These are phyloP conservation scores for Saccharomyces hybrid DNA, from an alignment of 1,139 yeast species.

Conservation along the genomic window DNA sequence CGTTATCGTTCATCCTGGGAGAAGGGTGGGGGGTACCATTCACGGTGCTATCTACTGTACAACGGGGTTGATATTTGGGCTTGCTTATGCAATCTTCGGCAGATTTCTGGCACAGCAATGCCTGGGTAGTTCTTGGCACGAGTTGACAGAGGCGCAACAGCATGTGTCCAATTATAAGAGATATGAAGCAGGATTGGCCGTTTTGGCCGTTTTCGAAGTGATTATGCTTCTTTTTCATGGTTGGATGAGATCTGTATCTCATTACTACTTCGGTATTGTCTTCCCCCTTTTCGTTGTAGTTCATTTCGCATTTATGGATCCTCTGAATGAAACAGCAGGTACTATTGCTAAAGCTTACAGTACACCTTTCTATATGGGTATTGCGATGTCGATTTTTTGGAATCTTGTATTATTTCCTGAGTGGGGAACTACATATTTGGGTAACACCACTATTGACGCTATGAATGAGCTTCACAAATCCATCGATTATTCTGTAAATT, in stretches of 20 bases:
- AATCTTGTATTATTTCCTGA: constrained; percentile 43
- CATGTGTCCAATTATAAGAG: constrained; percentile 25
- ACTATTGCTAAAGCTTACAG: constrained; percentile 34
- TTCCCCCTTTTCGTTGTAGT: constrained; percentile 42
- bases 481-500: constrained; percentile 35
- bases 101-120: constrained; percentile 38
- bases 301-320: constrained; percentile 41
- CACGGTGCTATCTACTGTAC: constrained; percentile 37
- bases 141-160: constrained; percentile 28
- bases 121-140: constrained; percentile 26
- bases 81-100: constrained; percentile 38
- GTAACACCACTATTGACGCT: constrained; percentile 37
- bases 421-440: constrained; percentile 44
- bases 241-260: constrained; percentile 42
- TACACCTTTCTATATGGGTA: constrained; percentile 41
- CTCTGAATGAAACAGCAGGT: constrained; percentile 29
- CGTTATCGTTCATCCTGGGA: constrained; percentile 44
- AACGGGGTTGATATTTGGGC: constrained; percentile 38
- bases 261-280: constrained; percentile 40
- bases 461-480: constrained; percentile 37
- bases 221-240: constrained; percentile 43
- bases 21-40: constrained; percentile 42
- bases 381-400: constrained; percentile 38
- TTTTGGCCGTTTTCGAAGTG: constrained; percentile 40
- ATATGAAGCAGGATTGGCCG: constrained; percentile 37